phyloP scores from a whole-genome alignment of 164 flowering plant species.

The Liquidambar formosana region DNA sequence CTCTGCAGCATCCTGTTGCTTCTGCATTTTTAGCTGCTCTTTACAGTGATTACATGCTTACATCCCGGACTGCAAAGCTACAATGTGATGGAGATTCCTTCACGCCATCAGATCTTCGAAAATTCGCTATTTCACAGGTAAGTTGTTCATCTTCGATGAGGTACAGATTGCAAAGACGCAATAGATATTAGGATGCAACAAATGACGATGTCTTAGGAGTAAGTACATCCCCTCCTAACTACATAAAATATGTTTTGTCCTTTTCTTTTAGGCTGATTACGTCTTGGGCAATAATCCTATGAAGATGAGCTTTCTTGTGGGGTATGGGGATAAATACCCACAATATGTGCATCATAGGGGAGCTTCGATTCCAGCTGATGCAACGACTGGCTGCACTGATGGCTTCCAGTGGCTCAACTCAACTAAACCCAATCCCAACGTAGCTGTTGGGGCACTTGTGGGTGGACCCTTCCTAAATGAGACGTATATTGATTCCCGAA shows the following conservation, averaged over 20 bases:
- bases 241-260: background rate
- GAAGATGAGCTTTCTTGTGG: conserved; percentile 89
- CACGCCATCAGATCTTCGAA: conserved; percentile 70
- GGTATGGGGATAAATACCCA: conserved; percentile 80
- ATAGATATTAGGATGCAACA: no score
- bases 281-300: conserved; percentile 82
- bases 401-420: conserved; percentile 76
- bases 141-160: background rate
- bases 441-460: conserved; percentile 79
- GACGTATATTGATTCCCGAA: conserved; percentile 60
- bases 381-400: conserved; percentile 55
- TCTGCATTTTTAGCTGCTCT: conserved; percentile 84
- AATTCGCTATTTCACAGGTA: conserved; percentile 95
- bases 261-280: conserved; percentile 68
- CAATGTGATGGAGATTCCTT: conserved; percentile 53
- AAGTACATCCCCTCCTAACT: background rate
- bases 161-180: no score
- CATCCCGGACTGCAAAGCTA: conserved; percentile 53
- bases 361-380: conserved; percentile 86
- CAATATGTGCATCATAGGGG: conserved; percentile 87
- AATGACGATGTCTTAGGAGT: background rate
- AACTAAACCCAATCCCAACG: conserved; percentile 70
- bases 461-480: conserved; percentile 91
- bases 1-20: conserved; percentile 90
- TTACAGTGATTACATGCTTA: conserved; percentile 94